Conservation (phyloP, 139 green algal genomes). For the Chara braunii region DNA sequence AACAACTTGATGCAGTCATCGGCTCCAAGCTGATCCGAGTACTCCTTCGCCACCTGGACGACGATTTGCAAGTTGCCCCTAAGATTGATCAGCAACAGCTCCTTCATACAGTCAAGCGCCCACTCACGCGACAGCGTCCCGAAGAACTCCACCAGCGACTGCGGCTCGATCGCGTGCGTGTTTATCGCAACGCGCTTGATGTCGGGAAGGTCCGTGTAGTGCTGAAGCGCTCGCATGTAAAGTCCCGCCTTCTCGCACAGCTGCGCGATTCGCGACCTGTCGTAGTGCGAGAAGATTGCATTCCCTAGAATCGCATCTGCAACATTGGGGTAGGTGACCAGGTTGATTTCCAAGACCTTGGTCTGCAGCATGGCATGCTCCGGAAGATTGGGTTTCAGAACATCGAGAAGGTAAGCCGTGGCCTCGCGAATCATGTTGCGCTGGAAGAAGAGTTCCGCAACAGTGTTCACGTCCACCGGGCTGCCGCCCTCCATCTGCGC, state of each 20-base stretch:
- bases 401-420: conserved; percentile 95
- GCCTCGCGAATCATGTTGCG: conserved; percentile 86
- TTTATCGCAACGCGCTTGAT: conserved; percentile 95
- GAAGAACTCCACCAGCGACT: conserved; percentile 88
- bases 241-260: conserved; percentile 97
- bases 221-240: conserved; percentile 95
- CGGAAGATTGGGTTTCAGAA: conserved; percentile 77
- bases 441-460: conserved; percentile 95
- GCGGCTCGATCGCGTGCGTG: conserved; percentile 92
- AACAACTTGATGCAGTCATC: conserved; percentile 84
- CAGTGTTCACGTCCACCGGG: conserved; percentile 82
- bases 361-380: conserved; percentile 84
- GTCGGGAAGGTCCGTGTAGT: conserved; percentile 96
- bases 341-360: conserved; percentile 96
- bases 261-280: conserved; percentile 90
- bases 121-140: conserved; percentile 90
- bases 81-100: conserved; percentile 84
- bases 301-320: conserved; percentile 95
- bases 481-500: conserved; percentile 63
- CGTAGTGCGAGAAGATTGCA: conserved; percentile 90
- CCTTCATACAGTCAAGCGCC: conserved; percentile 89
- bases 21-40: conserved; percentile 84
- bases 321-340: conserved; percentile 94
- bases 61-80: conserved; percentile 77
- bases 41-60: conserved; percentile 91